Conservation (phyloP, 495 filamentous ascomycete genomes). For the Oleoguttula mirabilis region DNA sequence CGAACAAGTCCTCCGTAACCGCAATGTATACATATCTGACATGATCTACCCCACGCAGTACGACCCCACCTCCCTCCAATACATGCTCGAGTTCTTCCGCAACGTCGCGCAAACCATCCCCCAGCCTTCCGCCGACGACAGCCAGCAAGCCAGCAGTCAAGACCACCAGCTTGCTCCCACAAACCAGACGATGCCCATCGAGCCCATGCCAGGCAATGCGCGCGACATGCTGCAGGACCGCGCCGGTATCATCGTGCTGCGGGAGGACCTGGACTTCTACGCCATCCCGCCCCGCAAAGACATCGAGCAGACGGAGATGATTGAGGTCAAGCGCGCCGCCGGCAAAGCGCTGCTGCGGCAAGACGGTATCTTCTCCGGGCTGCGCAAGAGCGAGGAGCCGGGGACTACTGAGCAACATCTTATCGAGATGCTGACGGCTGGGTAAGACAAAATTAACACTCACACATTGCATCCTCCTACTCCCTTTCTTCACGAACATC, state of each 20-base stretch:
- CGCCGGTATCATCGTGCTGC: constrained; percentile 91
- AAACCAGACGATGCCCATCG: constrained; percentile 49
- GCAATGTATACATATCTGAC: constrained; percentile 47
- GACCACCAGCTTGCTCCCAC: constrained; percentile 6
- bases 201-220: constrained; percentile 55
- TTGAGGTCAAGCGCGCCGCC: constrained; percentile 90
- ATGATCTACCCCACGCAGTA: constrained; percentile 54
- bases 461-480: constrained; percentile 2
- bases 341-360: constrained; percentile 75
- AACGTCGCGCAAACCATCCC: constrained; percentile 90
- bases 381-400: constrained; percentile 87
- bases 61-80: constrained; percentile 87
- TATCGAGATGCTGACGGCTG: constrained; percentile 98
- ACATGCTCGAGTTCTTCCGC: constrained; percentile 99
- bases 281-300: constrained; percentile 79
- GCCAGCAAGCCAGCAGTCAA: constrained; percentile 13
- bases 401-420: constrained; percentile 97
- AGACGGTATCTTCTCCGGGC: constrained; percentile 89
- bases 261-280: constrained; percentile 97
- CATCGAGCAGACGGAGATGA: constrained; percentile 83
- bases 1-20: constrained; percentile 30
- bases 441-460: constrained; percentile 44
- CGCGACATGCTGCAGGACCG: constrained; percentile 72
- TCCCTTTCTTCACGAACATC: constrained; percentile 8
- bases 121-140: constrained; percentile 46